A percentile compares a stretch with the other conserved stretches of the same genome.
These are phyloP conservation scores for Phytophthora sp. DNA, from an alignment of 352 stramenopile species.

Conservation along the genomic window DNA sequence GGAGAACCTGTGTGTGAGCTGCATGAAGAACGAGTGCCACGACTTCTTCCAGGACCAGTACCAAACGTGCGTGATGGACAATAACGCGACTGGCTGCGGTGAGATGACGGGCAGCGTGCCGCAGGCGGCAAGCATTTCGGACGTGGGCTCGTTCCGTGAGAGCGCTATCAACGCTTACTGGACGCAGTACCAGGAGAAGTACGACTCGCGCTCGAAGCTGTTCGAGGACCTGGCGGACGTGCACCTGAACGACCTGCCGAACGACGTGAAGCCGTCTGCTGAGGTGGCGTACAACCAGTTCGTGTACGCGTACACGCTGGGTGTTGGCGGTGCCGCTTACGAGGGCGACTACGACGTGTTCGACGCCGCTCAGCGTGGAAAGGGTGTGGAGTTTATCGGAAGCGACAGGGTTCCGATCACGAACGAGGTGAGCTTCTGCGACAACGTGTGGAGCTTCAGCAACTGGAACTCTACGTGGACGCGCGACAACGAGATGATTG, in stretches of 20 bases:
- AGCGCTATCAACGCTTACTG: constrained; percentile 49
- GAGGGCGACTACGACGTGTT: constrained; percentile 48
- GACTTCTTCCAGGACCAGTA: constrained; percentile 63
- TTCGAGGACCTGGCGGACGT: constrained; percentile 54
- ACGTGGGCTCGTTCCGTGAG: constrained; percentile 52
- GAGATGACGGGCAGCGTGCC: constrained; percentile 53
- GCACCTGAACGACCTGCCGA: constrained; percentile 56
- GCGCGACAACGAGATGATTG: constrained; percentile 62
- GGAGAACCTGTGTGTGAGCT: constrained; percentile 70
- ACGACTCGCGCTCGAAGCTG: constrained; percentile 52
- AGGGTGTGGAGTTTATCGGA: constrained; percentile 63
- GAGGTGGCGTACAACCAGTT: constrained; percentile 62
- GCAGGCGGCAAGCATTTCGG: constrained; percentile 26
- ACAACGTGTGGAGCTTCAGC: constrained; percentile 69
- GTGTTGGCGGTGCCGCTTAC: constrained; percentile 32
- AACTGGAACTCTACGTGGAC: constrained; percentile 82
- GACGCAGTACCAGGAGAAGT: constrained; percentile 48
- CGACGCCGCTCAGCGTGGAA: constrained; percentile 45
- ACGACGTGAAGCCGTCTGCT: constrained; percentile 44
- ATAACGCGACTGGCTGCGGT: constrained; percentile 51
- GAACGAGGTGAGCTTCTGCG: constrained; percentile 68
- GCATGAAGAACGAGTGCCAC: constrained; percentile 64
- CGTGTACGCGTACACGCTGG: constrained; percentile 63
- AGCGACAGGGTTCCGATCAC: constrained; percentile 65
- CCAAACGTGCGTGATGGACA: constrained; percentile 50